Evolutionary conservation across 2,329 filamentous ascomycete genomes (phyloP).

Genomic region (Calonectria fujianensis): DNA sequence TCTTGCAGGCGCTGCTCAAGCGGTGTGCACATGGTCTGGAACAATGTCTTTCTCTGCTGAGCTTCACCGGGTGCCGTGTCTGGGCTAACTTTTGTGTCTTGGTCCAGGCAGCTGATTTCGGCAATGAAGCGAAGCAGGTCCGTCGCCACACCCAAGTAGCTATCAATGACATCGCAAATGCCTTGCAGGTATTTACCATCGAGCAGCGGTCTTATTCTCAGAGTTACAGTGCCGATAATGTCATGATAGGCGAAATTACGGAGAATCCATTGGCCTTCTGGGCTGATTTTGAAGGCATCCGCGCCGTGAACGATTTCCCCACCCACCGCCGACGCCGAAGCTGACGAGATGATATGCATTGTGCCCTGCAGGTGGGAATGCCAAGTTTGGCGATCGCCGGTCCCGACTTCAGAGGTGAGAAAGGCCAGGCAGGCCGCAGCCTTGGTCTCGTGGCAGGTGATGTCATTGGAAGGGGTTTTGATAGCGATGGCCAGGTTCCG

Average conservation of each 20-base stretch:
- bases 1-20: slow-evolving; percentile 9
- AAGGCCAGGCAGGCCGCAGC: slow-evolving; percentile 30
- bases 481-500: slow-evolving; percentile 28
- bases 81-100: background rate
- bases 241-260: slow-evolving; percentile 37
- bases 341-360: slow-evolving; percentile 2
- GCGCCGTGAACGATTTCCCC: background rate
- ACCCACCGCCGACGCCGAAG: background rate
- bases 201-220: slow-evolving; percentile 6
- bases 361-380: slow-evolving; percentile 30
- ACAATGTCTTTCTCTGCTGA: background rate
- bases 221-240: slow-evolving; percentile 33
- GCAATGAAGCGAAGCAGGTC: slow-evolving; percentile 7
- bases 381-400: slow-evolving; percentile 22
- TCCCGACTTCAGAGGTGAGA: slow-evolving; percentile 23
- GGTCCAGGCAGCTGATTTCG: slow-evolving; percentile 23
- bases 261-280: slow-evolving; percentile 29
- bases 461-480: slow-evolving; percentile 17
- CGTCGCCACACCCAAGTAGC: slow-evolving; percentile 4
- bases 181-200: slow-evolving; percentile 8
- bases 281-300: slow-evolving; percentile 25
- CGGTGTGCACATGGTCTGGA: slow-evolving; percentile 1
- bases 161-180: slow-evolving; percentile 5
- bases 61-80: background rate
- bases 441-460: slow-evolving; percentile 20